A percentile compares a stretch with the other conserved stretches of the same genome.
phyloP scores from a whole-genome alignment of 2,329 filamentous ascomycete genomes.

The Cryphonectria nitschkei region DNA sequence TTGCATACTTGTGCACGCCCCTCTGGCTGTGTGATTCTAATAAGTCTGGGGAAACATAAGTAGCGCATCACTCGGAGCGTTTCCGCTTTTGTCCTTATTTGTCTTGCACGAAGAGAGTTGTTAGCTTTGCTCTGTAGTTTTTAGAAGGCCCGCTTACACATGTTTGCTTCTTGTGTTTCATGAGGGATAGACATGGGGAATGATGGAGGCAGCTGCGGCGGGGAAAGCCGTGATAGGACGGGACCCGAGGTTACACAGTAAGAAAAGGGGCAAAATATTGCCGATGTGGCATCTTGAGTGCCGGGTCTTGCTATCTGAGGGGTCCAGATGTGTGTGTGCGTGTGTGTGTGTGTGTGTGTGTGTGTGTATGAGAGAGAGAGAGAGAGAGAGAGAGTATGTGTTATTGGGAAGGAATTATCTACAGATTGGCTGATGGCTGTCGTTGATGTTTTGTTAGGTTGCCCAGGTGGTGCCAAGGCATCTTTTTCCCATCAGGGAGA shows the following conservation, averaged over 20 bases:
- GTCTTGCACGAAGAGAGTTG: too few species aligned
- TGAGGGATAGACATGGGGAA: background rate
- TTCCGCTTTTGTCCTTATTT: too few species aligned
- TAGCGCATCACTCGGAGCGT: too few species aligned
- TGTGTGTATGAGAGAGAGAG: too few species aligned
- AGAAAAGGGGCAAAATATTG: background rate
- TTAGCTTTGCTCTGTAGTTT: too few species aligned
- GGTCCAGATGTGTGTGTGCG: background rate
- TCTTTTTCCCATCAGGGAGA: background rate
- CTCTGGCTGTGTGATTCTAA: too few species aligned
- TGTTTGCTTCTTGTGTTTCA: too few species aligned
- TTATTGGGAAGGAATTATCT: background rate
- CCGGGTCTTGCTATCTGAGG: background rate
- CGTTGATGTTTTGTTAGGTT: background rate
- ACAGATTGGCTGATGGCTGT: background rate
- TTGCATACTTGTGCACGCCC: too few species aligned
- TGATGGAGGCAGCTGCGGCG: background rate
- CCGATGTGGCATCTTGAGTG: constrained; percentile 2
- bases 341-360: too few species aligned
- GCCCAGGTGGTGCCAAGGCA: background rate
- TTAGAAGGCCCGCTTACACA: too few species aligned
- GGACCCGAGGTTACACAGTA: background rate
- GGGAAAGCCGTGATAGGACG: background rate
- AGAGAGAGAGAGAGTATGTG: too few species aligned
- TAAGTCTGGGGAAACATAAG: too few species aligned